Percentiles rank a stretch among this genome's conserved stretches.
These are phyloP conservation scores for Euptelea pleiosperma DNA, from an alignment of 164 flowering plant genomes.

Conservation along the genomic window DNA sequence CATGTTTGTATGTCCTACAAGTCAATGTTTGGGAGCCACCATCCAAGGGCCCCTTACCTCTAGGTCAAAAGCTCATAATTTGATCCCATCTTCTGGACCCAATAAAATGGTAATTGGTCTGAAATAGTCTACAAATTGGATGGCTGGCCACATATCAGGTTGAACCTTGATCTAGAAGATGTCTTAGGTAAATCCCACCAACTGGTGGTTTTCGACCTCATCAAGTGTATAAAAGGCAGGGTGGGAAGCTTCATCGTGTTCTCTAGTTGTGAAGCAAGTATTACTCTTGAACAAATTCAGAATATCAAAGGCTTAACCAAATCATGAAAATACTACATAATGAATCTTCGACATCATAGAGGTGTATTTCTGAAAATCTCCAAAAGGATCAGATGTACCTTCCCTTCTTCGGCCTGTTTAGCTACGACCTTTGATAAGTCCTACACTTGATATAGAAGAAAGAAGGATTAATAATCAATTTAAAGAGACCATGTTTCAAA, in stretches of 20 bases:
- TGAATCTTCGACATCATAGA: not conserved
- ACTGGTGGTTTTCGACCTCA: not conserved
- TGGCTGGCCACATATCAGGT: no score
- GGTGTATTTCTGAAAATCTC: not conserved
- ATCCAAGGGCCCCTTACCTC: not conserved
- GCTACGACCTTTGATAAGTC: constrained; percentile 77
- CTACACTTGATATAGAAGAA: constrained; percentile 35
- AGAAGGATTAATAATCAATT: not conserved
- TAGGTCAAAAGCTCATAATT: not conserved
- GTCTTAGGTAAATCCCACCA: not conserved
- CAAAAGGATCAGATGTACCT: constrained; percentile 41
- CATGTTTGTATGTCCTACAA: not conserved
- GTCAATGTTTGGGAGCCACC: not conserved
- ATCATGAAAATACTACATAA: not conserved
- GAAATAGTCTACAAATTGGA: no score
- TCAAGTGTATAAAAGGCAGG: not conserved
- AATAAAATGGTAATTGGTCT: no score
- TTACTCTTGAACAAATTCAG: not conserved
- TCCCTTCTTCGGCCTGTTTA: constrained; percentile 92
- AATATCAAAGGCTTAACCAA: not conserved
- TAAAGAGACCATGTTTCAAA: not conserved
- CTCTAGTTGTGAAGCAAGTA: not conserved
- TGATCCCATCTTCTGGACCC: not conserved
- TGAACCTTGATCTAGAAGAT: no score
- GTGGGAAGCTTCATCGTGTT: not conserved